Base-by-base conservation (phyloP, 371 early-diverging fungal genomes). In the Fennellomyces sp. region DNA sequence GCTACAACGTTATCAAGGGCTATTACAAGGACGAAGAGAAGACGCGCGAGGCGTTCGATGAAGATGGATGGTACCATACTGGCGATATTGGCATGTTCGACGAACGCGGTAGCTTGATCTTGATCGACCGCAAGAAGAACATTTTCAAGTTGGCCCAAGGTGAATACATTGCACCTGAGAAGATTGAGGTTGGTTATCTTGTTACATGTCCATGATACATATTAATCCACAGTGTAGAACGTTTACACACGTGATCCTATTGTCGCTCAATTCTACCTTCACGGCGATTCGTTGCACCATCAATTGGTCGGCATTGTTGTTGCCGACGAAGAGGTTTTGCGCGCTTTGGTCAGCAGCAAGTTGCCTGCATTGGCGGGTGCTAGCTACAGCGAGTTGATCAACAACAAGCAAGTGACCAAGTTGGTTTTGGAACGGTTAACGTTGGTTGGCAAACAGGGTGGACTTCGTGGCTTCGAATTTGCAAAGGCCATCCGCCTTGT, bases 131-230 rank as follows among this genome's bases (percentile, higher is more conserved):
- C 41, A 92, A 93, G 70, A 99, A 99, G 83, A 96, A 97, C 65
- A 94, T 98, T 56, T 98, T 99, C 85, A 99, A 99, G 84, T 84
- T 94, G 39, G 74, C 85, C 5, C 89, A 89, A 65, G 87, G 87
- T 64, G 99, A 99, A 81, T 99, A 97, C 77, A 86, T 99, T 62
- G 96, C 97, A 0, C 99, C 98, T 2, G 99, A 99, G 71, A 97
- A 95, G 70, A 86, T 95, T 36, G 97, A 96, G n/a, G n/a, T n/a
- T n/a, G n/a, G n/a, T n/a, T n/a, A n/a, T n/a, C n/a, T n/a, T n/a
- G n/a, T n/a, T n/a, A n/a, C n/a, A n/a, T n/a, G n/a, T n/a, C n/a
- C n/a, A n/a, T n/a, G n/a, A n/a, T n/a, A n/a, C n/a, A n/a, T n/a
- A n/a, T n/a, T n/a, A n/a, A n/a, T n/a, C n/a, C n/a, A n/a, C n/a